Percentiles rank a stretch among this genome's conserved stretches.
Evolutionary conservation across 129 eudicot genomes (phyloP).

Genomic region (Smallanthus sonchifolius): DNA sequence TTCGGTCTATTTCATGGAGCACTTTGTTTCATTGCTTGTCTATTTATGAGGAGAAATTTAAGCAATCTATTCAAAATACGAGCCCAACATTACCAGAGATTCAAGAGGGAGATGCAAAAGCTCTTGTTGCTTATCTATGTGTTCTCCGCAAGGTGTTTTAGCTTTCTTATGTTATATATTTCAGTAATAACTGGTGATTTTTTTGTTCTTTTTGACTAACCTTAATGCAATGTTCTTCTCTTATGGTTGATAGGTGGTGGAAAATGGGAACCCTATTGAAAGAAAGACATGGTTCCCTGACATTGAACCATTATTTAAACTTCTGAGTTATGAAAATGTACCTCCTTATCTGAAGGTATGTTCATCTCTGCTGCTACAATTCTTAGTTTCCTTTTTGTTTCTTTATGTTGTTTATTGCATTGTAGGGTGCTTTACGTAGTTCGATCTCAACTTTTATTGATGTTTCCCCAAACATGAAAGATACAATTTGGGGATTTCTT

Average conservation of each 20-base stretch:
- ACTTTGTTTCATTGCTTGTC: constrained; percentile 84
- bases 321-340: constrained; percentile 91
- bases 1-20: constrained; percentile 83
- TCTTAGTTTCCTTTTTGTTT: neutral
- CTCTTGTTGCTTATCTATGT: constrained; percentile 80
- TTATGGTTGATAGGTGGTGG: constrained; percentile 56
- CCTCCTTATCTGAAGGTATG: constrained; percentile 94
- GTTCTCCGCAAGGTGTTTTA: constrained; percentile 75
- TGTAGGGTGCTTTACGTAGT: constrained; percentile 88
- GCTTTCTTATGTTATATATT: neutral
- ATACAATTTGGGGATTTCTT: constrained; percentile 79
- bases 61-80: constrained; percentile 62
- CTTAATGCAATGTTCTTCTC: neutral
- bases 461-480: constrained; percentile 78
- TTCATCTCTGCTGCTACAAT: constrained; percentile 1
- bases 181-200: neutral
- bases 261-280: constrained; percentile 81
- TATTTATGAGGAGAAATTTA: constrained; percentile 84
- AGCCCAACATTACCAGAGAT: constrained; percentile 72
- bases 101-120: constrained; percentile 98
- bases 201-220: neutral
- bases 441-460: constrained; percentile 75
- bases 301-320: constrained; percentile 92
- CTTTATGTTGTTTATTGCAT: constrained; percentile 7
- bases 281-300: constrained; percentile 93